A percentile compares a stretch with the other conserved stretches of the same genome.
Conservation (phyloP, 2,329 filamentous ascomycete genomes). For the Dothistroma pini region DNA sequence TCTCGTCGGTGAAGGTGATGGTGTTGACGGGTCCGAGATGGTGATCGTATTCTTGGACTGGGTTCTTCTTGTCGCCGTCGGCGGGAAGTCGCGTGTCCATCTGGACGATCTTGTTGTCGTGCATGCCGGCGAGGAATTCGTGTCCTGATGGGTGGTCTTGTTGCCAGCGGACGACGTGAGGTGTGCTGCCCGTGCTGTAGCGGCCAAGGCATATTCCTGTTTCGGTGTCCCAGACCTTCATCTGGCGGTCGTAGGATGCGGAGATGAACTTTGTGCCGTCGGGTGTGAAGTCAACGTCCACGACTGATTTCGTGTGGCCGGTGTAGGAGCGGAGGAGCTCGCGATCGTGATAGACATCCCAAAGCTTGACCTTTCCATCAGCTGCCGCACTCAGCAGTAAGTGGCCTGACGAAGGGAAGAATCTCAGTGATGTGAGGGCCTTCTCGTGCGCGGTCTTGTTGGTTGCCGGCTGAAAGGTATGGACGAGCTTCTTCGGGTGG, state of each 20-base stretch:
- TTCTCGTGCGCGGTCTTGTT: conserved; percentile 54
- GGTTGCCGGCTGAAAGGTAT: conserved; percentile 74
- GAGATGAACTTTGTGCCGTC: conserved; percentile 83
- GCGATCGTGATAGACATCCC: conserved; percentile 86
- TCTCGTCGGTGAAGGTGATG: conserved; percentile 91
- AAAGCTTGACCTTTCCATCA: conserved; percentile 87
- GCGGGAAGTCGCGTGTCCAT: conserved; percentile 73
- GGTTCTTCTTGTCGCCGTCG: conserved; percentile 50
- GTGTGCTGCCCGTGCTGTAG: conserved; percentile 91
- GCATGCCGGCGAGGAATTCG: conserved; percentile 95
- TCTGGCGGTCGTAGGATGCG: conserved; percentile 88
- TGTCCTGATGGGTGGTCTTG: conserved; percentile 70
- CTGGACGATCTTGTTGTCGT: conserved; percentile 97
- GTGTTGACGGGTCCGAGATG: conserved; percentile 98
- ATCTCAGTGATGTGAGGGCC: conserved; percentile 81
- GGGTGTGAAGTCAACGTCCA: conserved; percentile 82
- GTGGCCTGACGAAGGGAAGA: conserved; percentile 86
- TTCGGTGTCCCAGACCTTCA: conserved; percentile 98
- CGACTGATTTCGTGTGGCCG: conserved; percentile 85
- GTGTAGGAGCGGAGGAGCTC: conserved; percentile 88
- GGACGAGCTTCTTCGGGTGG: conserved; percentile 88
- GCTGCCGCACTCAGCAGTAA: conserved; percentile 85
- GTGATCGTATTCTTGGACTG: conserved; percentile 97
- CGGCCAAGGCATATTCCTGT: conserved; percentile 83
- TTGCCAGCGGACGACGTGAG: conserved; percentile 93